Percentiles rank a stretch among this genome's conserved stretches.
phyloP scores from a whole-genome alignment of 2,329 filamentous ascomycete species.

The Pseudogymnoascus sp. region DNA sequence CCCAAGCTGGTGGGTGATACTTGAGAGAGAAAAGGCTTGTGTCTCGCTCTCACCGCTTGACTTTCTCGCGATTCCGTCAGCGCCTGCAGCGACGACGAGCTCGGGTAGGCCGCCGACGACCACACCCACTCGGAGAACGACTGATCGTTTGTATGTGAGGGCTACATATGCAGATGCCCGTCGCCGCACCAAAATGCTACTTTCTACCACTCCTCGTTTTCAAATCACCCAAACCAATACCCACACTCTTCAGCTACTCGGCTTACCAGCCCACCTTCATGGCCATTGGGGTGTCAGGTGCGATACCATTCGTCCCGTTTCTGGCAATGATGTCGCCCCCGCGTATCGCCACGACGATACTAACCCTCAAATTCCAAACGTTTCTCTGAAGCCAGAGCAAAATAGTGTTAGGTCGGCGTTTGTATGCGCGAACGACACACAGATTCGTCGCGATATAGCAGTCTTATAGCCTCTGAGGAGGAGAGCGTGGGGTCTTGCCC shows the following conservation, averaged over 20 bases:
- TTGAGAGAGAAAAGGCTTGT: background rate
- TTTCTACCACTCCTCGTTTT: background rate
- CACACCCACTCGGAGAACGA: background rate
- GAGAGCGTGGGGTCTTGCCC: background rate
- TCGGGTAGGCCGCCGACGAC: background rate
- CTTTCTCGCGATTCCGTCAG: background rate
- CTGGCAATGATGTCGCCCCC: background rate
- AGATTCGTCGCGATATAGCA: slow-evolving; percentile 1
- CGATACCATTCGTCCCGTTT: background rate
- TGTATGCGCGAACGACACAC: slow-evolving; percentile 1
- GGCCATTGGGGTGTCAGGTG: background rate
- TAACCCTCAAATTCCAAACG: background rate
- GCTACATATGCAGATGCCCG: background rate
- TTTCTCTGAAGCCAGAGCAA: background rate
- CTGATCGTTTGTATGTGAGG: background rate
- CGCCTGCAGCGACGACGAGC: slow-evolving; percentile 1
- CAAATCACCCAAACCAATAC: background rate
- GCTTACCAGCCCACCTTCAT: background rate
- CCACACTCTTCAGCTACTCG: background rate
- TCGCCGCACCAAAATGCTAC: background rate
- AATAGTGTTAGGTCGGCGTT: background rate
- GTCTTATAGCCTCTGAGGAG: background rate
- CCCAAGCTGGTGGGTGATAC: background rate
- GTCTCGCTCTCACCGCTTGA: background rate
- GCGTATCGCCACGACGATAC: background rate